phyloP scores from a whole-genome alignment of 2,329 filamentous ascomycete species.

The Orbilia blumenaviensis region DNA sequence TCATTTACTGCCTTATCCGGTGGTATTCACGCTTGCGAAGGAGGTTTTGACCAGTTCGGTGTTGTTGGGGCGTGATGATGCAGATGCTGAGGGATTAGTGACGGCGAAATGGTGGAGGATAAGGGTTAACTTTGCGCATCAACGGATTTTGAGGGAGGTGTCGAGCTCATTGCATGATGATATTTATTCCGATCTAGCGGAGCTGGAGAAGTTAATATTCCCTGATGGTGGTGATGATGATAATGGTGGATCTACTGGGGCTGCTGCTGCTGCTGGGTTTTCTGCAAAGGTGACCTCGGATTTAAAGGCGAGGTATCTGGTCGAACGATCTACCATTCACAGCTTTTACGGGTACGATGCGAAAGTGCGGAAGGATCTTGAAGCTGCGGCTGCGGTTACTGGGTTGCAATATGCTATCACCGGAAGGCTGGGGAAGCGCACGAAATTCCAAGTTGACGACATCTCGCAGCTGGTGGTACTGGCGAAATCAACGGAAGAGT shows the following conservation, averaged over 20 bases:
- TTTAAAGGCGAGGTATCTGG: slow-evolving; percentile 73
- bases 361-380: slow-evolving; percentile 76
- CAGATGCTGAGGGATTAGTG: slow-evolving; percentile 59
- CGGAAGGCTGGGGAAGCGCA: slow-evolving; percentile 85
- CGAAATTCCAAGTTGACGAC: slow-evolving; percentile 79
- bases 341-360: slow-evolving; percentile 83
- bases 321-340: slow-evolving; percentile 84
- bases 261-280: no score
- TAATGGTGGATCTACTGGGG: neutral
- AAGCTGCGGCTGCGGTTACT: slow-evolving; percentile 72
- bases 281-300: slow-evolving; percentile 58
- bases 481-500: slow-evolving; percentile 73
- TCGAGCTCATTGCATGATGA: slow-evolving; percentile 69
- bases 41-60: slow-evolving; percentile 66
- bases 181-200: slow-evolving; percentile 70
- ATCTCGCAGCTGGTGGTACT: slow-evolving; percentile 90
- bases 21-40: slow-evolving; percentile 82
- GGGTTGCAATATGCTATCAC: slow-evolving; percentile 83
- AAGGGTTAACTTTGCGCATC: slow-evolving; percentile 77
- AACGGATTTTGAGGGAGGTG: slow-evolving; percentile 72
- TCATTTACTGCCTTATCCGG: slow-evolving; percentile 80
- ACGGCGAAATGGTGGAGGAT: slow-evolving; percentile 70
- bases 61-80: slow-evolving; percentile 59
- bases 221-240: slow-evolving; percentile 63
- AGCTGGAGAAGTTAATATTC: slow-evolving; percentile 61